Evolutionary conservation across 2,329 filamentous ascomycete genomes (phyloP).

Genomic region (Fusarium sp.): DNA sequence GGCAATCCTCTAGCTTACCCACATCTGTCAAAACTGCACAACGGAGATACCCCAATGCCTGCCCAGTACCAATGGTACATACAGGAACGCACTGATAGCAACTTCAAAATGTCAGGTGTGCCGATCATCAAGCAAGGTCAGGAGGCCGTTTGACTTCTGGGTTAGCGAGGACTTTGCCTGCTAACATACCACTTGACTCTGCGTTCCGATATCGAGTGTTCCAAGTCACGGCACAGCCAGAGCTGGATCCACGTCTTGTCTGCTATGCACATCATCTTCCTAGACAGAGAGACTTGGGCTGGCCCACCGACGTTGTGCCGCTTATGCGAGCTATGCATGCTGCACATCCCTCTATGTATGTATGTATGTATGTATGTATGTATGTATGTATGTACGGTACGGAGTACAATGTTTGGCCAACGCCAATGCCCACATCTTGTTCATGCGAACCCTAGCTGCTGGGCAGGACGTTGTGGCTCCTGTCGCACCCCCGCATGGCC

Average conservation of each 20-base stretch:
- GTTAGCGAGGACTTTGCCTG: too few relatives aligned
- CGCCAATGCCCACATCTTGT: constrained; percentile 33
- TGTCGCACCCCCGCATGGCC: constrained; percentile 37
- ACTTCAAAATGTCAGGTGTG: constrained; percentile 7
- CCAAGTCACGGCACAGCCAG: background rate
- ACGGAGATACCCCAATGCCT: constrained; percentile 29
- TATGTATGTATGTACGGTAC: background rate
- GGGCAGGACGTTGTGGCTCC: constrained; percentile 28
- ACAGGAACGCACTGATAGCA: constrained; percentile 18
- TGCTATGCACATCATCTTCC: constrained; percentile 34
- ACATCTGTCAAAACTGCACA: constrained; percentile 38
- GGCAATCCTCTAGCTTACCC: constrained; percentile 34
- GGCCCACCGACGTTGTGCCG: constrained; percentile 34
- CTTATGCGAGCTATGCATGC: constrained; percentile 33
- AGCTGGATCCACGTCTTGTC: constrained; percentile 1
- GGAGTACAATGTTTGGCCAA: constrained; percentile 14
- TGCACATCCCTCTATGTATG: background rate
- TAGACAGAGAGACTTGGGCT: constrained; percentile 15
- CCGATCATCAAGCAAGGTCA: background rate
- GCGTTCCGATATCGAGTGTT: background rate
- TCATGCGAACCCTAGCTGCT: constrained; percentile 42
- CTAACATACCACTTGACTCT: background rate
- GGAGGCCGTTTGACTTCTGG: background rate
- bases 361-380: background rate
- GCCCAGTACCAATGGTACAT: constrained; percentile 13